Base-by-base conservation (phyloP, 208 protist species). In the Trypanosoma rangeli region DNA sequence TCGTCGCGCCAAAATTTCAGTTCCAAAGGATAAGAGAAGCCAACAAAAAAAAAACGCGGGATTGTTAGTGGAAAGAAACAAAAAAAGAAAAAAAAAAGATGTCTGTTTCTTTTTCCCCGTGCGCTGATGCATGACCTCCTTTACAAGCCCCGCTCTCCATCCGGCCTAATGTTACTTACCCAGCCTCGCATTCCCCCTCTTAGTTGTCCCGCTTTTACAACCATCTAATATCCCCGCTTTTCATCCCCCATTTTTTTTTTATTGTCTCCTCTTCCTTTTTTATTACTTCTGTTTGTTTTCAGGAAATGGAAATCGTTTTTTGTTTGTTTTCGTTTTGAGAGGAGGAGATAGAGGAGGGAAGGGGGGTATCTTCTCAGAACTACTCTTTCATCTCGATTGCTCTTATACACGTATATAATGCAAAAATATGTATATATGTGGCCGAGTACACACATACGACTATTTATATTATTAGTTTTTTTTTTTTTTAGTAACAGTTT, bases 191-290 rank as follows among this genome's bases (percentile, higher is more conserved):
- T 46, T 46, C 20, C 46, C 5, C 20, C 4, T 50, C 5, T 22
- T 50, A 28, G 5, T 57, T 57, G 16, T 57, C 15, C 60, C 44
- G 33, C 7, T 37, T 35, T 42, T 31, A n/a, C 55, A 12, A 3
- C 20, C 20, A n/a, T 3, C 42, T 22, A 58, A 35, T 8, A 35
- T 12, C 13, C 16, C 33, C 20, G 10, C 22, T 49, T 44, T 13
- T 62, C 20, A 29, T 29, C 29, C 24, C 13, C 42, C 31, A 29
- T 64, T 64, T 22, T 50, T 31, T 64, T 64, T 54, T 54, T 64
- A 52, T 18, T 22, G 42, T 29, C 29, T 44, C 29, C 20, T 69
- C 50, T 33, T 52, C 26, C 15, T 29, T 22, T 49, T 5, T 24
- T 44, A 42, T 15, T 39, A 39, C 37, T 64, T n/a, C n/a, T n/a